These are phyloP conservation scores for Astragalus membranaceus DNA, from an alignment of 306 rosid species.

Conservation along the genomic window DNA sequence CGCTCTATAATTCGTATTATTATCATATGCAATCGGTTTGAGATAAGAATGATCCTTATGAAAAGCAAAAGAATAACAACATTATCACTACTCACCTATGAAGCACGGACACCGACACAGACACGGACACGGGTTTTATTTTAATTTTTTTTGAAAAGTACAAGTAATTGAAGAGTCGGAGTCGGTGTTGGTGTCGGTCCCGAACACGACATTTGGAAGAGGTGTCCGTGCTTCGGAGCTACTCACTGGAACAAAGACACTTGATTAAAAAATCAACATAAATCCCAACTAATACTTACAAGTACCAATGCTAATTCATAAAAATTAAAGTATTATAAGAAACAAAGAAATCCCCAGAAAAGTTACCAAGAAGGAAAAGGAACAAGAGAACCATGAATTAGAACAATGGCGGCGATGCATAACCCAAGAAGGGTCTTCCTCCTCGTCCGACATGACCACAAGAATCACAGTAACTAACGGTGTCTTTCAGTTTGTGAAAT, in stretches of 20 bases:
- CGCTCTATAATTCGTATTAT: no score
- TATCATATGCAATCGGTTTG: no score
- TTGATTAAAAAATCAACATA: background rate
- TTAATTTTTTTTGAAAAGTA: no score
- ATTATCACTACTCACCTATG: background rate
- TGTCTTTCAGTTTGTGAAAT: slow-evolving; percentile 56
- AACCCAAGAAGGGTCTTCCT: slow-evolving; percentile 44
- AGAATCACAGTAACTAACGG: slow-evolving; percentile 41
- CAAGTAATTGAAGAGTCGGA: no score
- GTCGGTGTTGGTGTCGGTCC: no score
- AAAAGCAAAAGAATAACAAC: background rate
- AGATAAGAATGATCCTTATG: no score
- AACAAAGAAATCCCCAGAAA: slow-evolving; percentile 15
- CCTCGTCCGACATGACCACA: slow-evolving; percentile 20
- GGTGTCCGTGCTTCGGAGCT: no score
- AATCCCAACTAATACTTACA: slow-evolving; percentile 12
- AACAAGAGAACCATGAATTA: background rate
- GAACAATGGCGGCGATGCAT: slow-evolving; percentile 33
- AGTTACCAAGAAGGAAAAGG: background rate
- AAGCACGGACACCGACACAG: no score
- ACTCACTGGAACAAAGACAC: background rate
- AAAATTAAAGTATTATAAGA: background rate
- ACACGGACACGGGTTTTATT: no score
- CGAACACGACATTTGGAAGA: no score
- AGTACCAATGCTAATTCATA: background rate